Evolutionary conservation across 805 yeast genomes (phyloP).

Genomic region (Ogataea ganodermae): DNA sequence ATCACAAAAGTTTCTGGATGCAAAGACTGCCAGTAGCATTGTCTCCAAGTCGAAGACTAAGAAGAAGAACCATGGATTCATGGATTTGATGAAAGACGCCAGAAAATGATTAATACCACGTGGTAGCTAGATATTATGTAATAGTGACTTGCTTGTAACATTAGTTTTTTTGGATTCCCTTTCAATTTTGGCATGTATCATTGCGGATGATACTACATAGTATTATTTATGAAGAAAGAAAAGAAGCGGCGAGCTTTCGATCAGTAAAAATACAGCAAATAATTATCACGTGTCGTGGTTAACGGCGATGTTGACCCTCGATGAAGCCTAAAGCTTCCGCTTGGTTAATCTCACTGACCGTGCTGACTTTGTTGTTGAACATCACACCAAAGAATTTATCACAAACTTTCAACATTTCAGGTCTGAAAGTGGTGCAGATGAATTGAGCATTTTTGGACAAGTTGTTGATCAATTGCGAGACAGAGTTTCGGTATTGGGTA

Average conservation of each 20-base stretch:
- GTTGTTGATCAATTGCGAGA: slow-evolving; percentile 70
- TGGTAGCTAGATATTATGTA: background rate
- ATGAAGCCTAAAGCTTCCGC: slow-evolving; percentile 83
- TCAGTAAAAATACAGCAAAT: background rate
- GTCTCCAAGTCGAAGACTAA: slow-evolving; percentile 39
- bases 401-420: slow-evolving; percentile 87
- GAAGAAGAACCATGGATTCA: slow-evolving; percentile 47
- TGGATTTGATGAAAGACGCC: slow-evolving; percentile 50
- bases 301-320: slow-evolving; percentile 55
- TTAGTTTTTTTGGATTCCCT: no score
- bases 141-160: background rate
- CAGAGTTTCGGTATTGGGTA: slow-evolving; percentile 85
- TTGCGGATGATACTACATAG: background rate
- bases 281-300: background rate
- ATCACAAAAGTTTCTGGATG: slow-evolving; percentile 40
- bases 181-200: background rate
- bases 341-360: slow-evolving; percentile 67
- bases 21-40: slow-evolving; percentile 45
- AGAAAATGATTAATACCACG: slow-evolving; percentile 25
- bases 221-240: background rate
- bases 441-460: slow-evolving; percentile 79
- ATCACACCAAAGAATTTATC: slow-evolving; percentile 86
- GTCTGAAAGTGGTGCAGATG: slow-evolving; percentile 93
- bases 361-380: slow-evolving; percentile 78
- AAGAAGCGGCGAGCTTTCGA: background rate